A percentile compares a stretch with the other conserved stretches of the same genome.
phyloP scores from a whole-genome alignment of 2,329 filamentous ascomycete genomes.

The Whalleya microplaca region DNA sequence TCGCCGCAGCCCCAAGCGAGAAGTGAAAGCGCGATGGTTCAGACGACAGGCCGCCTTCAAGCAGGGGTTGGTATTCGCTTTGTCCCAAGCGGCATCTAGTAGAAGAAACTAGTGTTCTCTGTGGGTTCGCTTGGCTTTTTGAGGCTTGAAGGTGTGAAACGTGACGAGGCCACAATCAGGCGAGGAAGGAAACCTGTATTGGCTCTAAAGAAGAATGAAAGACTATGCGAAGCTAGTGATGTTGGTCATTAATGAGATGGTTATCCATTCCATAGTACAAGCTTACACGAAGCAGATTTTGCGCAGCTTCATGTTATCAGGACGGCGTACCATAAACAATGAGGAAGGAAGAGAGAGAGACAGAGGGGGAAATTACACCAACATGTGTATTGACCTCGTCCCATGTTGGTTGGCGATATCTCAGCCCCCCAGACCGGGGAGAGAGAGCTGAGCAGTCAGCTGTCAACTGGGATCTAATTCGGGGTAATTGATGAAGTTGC shows the following conservation, averaged over 20 bases:
- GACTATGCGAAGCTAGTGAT: no score
- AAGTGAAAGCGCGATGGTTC: conserved; percentile 1
- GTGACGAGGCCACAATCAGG: background rate
- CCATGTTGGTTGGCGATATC: background rate
- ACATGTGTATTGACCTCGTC: background rate
- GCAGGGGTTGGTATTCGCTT: background rate
- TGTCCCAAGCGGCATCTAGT: background rate
- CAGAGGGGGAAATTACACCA: background rate
- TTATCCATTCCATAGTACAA: background rate
- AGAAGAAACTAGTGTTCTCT: background rate
- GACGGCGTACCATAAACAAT: background rate
- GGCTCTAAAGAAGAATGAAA: background rate
- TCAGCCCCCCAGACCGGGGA: background rate
- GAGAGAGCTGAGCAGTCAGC: background rate
- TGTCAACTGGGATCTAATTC: background rate
- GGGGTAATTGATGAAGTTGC: background rate
- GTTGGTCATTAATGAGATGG: background rate
- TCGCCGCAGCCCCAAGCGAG: background rate
- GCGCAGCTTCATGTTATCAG: background rate
- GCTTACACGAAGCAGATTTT: background rate
- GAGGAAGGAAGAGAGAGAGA: background rate
- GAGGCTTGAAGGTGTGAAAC: background rate
- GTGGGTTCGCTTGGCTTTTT: background rate
- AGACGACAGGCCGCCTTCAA: background rate
- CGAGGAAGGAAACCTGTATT: background rate